These are phyloP conservation scores for Amaranthus hypochondriacus DNA, from an alignment of 148 eudicot genomes.

Conservation along the genomic window DNA sequence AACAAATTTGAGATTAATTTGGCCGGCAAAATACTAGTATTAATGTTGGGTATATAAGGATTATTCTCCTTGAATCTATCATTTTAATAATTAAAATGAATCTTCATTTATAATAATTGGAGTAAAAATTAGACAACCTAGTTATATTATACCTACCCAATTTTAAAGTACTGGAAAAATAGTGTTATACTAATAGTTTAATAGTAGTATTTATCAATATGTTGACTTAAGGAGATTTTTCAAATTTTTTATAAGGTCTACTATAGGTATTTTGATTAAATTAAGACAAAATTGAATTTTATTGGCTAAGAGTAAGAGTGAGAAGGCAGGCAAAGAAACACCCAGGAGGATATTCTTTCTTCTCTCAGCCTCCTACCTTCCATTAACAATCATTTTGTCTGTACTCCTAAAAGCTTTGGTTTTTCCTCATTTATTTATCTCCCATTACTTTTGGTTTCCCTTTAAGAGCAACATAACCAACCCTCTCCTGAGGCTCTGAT, in stretches of 20 bases:
- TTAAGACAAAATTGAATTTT: conserved; percentile 5
- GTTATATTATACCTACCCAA: background rate
- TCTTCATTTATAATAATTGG: background rate
- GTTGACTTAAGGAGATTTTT: too few species aligned
- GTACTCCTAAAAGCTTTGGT: conserved; percentile 17
- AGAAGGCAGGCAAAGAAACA: conserved; percentile 20
- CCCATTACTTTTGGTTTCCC: too few species aligned
- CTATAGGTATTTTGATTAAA: conserved; percentile 9
- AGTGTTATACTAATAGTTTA: background rate
- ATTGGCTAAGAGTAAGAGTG: conserved; percentile 19
- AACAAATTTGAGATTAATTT: too few species aligned
- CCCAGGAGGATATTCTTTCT: conserved; percentile 10
- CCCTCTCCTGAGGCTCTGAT: background rate
- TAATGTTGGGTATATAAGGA: too few species aligned
- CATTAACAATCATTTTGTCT: conserved; percentile 25
- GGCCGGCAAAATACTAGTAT: too few species aligned
- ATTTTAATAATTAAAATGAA: conserved; percentile 7
- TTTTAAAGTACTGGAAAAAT: background rate
- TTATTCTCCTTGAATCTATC: too few species aligned
- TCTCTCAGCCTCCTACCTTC: conserved; percentile 1
- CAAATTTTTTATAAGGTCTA: background rate
- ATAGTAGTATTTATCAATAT: too few species aligned
- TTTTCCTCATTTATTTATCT: conserved; percentile 14
- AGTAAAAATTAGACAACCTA: background rate
- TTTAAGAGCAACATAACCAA: too few species aligned